Conservation (phyloP, 2,329 filamentous ascomycete species). For the Blastomyces gilchristii region DNA sequence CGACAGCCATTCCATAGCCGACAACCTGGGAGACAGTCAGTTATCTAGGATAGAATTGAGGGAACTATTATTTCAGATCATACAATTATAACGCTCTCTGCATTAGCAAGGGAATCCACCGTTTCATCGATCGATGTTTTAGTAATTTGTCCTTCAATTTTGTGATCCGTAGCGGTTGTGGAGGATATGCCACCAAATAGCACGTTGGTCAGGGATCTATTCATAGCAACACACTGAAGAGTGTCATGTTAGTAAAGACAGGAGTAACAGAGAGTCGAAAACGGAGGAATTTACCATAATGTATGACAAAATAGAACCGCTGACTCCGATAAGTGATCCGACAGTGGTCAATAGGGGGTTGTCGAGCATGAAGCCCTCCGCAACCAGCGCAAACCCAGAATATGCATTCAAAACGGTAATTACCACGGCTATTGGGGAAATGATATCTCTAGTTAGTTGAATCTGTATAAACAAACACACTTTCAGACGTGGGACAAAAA, state of each 20-base stretch:
- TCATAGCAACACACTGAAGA: slow-evolving; percentile 69
- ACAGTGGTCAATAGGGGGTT: slow-evolving; percentile 77
- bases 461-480: background rate
- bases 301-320: slow-evolving; percentile 79
- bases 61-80: slow-evolving; percentile 51
- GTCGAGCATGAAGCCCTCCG: slow-evolving; percentile 84
- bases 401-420: slow-evolving; percentile 88
- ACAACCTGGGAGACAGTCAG: slow-evolving; percentile 43
- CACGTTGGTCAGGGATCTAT: slow-evolving; percentile 77
- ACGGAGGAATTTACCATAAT: slow-evolving; percentile 44
- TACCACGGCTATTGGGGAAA: slow-evolving; percentile 51
- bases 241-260: slow-evolving; percentile 4
- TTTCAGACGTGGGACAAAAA: background rate
- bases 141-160: slow-evolving; percentile 70
- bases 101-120: slow-evolving; percentile 61
- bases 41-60: background rate
- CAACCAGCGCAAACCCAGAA: slow-evolving; percentile 79
- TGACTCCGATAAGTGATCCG: slow-evolving; percentile 77
- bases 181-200: slow-evolving; percentile 72
- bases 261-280: background rate
- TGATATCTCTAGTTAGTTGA: slow-evolving; percentile 14
- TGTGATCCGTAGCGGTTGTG: slow-evolving; percentile 55
- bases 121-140: slow-evolving; percentile 72
- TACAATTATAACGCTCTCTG: slow-evolving; percentile 75
- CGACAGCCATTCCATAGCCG: slow-evolving; percentile 89